These are phyloP conservation scores for Brassica napus DNA, from an alignment of 345 rosid species.

Conservation along the genomic window DNA sequence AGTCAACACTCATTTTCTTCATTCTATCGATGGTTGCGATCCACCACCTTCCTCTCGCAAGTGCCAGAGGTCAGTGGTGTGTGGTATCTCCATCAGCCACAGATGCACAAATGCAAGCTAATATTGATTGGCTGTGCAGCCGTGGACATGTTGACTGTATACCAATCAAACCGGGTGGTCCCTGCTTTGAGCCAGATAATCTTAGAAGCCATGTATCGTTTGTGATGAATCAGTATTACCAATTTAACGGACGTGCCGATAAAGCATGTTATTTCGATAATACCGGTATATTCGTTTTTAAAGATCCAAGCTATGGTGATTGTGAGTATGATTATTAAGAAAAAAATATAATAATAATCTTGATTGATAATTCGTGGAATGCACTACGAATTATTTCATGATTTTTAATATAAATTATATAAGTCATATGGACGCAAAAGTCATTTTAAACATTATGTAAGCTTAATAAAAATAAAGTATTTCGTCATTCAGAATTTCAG, in stretches of 20 bases:
- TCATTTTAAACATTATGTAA: background rate
- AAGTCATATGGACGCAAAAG: background rate
- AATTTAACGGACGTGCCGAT: background rate
- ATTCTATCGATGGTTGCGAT: background rate
- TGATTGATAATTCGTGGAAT: background rate
- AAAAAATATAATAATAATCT: background rate
- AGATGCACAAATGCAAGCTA: conserved; percentile 15
- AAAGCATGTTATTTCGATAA: background rate
- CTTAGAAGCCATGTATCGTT: conserved; percentile 21
- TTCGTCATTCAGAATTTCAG: background rate
- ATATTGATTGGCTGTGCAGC: conserved; percentile 16
- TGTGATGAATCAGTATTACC: conserved; percentile 22
- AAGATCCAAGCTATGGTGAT: conserved; percentile 7
- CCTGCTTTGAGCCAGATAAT: conserved; percentile 19
- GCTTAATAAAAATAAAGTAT: background rate
- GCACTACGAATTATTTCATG: background rate
- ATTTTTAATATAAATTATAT: background rate
- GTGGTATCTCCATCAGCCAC: background rate
- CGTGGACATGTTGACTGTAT: background rate
- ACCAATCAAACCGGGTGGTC: conserved; percentile 22
- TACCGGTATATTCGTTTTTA: background rate
- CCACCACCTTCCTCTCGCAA: background rate
- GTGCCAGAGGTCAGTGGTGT: background rate
- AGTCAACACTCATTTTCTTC: background rate
- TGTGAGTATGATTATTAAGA: background rate